A percentile compares a stretch with the other conserved stretches of the same genome.
Conservation (phyloP, 2,329 filamentous ascomycete species). For the Scedosporium minutisporum region DNA sequence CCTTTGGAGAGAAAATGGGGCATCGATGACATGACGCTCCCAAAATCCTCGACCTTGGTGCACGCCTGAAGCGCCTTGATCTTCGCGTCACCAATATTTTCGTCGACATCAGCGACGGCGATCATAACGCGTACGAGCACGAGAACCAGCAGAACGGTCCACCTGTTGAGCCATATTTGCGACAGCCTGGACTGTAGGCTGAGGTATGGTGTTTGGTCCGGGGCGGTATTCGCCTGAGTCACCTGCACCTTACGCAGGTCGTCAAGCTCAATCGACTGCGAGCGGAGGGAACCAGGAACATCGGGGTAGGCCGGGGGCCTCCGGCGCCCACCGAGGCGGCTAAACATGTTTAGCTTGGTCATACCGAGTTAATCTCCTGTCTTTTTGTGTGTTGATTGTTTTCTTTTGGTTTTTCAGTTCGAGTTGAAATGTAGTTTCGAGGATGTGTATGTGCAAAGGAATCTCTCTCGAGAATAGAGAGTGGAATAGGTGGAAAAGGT, state of each 20-base stretch:
- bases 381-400: not conserved
- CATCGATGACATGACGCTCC: conserved; percentile 95
- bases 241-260: conserved; percentile 21
- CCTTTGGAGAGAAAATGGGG: conserved; percentile 86
- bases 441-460: too few relatives aligned
- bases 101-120: conserved; percentile 61
- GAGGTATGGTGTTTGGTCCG: conserved; percentile 79
- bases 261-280: conserved; percentile 26
- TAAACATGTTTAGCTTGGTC: not conserved
- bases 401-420: not conserved
- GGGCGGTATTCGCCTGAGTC: conserved; percentile 45
- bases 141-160: conserved; percentile 83
- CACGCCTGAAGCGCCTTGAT: conserved; percentile 79
- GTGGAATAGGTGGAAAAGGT: too few relatives aligned
- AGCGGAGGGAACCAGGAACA: conserved; percentile 25
- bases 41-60: conserved; percentile 82
- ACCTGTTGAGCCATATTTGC: conserved; percentile 95
- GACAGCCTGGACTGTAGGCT: conserved; percentile 82
- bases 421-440: too few relatives aligned
- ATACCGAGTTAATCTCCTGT: not conserved
- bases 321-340: not conserved
- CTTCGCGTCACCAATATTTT: conserved; percentile 67
- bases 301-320: not conserved
- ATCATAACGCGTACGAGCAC: conserved; percentile 75
- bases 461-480: too few relatives aligned